These are phyloP conservation scores for Aureobasidium sp. DNA, from an alignment of 2,329 filamentous ascomycete genomes.

Conservation along the genomic window DNA sequence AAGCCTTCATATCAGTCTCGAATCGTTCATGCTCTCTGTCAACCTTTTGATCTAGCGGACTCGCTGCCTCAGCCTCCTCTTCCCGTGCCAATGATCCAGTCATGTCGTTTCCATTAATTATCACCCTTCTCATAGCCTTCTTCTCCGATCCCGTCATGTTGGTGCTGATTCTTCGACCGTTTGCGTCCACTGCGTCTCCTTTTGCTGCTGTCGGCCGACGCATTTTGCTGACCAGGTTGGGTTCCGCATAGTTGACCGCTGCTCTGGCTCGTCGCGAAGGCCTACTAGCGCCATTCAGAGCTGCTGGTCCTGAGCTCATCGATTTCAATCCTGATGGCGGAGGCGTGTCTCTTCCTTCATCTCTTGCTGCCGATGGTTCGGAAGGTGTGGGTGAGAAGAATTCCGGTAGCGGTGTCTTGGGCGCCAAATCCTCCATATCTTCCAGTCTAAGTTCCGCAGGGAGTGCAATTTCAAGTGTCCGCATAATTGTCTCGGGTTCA, in stretches of 20 bases:
- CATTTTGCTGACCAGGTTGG: conserved; percentile 41
- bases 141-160: neutral
- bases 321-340: conserved; percentile 18
- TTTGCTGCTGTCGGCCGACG: conserved; percentile 38
- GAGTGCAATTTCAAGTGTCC: conserved; percentile 5
- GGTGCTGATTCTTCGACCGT: neutral
- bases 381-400: conserved; percentile 37
- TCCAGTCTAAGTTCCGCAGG: neutral
- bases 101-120: conserved; percentile 24
- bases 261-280: conserved; percentile 37
- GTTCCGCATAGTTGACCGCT: conserved; percentile 42
- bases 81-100: conserved; percentile 8
- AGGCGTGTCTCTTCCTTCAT: conserved; percentile 32
- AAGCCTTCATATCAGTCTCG: neutral
- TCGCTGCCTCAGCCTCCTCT: conserved; percentile 10
- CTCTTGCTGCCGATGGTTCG: conserved; percentile 35
- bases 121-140: conserved; percentile 12
- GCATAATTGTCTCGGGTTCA: conserved; percentile 13
- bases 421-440: neutral
- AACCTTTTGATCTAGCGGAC: conserved; percentile 17
- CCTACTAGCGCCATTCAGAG: conserved; percentile 23
- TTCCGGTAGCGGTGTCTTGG: conserved; percentile 24
- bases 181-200: conserved; percentile 32
- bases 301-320: conserved; percentile 17
- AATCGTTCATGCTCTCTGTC: conserved; percentile 7